Percentiles rank a stretch among this genome's conserved stretches.
Evolutionary conservation across 2,329 filamentous ascomycete species (phyloP).

Genomic region (Fusarium vanettenii): DNA sequence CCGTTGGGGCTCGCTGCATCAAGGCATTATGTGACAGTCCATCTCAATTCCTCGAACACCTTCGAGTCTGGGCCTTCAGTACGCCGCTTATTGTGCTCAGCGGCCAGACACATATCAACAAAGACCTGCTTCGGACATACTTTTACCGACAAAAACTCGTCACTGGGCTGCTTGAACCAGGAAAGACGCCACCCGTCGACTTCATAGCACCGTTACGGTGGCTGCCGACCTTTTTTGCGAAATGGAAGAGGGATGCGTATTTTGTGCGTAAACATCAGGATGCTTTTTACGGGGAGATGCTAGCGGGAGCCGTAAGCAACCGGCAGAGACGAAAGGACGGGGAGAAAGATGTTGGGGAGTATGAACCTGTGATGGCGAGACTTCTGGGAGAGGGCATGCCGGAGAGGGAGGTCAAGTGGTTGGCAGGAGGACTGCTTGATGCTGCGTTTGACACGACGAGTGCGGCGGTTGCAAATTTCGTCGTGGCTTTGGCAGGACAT

Average conservation of each 20-base stretch:
- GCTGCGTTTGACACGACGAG: constrained; percentile 43
- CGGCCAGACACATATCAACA: constrained; percentile 31
- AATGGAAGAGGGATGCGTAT: constrained; percentile 36
- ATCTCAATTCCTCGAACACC: constrained; percentile 18
- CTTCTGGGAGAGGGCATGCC: constrained; percentile 32
- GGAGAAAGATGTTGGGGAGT: constrained; percentile 7
- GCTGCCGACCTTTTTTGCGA: constrained; percentile 30
- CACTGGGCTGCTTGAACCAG: constrained; percentile 41
- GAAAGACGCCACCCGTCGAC: constrained; percentile 42
- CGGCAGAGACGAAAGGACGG: constrained; percentile 5
- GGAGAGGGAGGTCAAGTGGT: constrained; percentile 35
- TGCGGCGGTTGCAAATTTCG: constrained; percentile 27
- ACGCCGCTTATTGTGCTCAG: constrained; percentile 41
- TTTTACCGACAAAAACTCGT: constrained; percentile 39
- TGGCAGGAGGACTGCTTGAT: constrained; percentile 35
- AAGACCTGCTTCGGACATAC: constrained; percentile 25
- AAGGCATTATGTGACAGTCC: constrained; percentile 30
- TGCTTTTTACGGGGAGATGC: constrained; percentile 29
- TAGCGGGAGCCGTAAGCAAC: constrained; percentile 2
- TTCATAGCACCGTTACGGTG: constrained; percentile 37
- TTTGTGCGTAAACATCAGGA: constrained; percentile 39
- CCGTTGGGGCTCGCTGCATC: constrained; percentile 33
- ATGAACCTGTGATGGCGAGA: constrained; percentile 26
- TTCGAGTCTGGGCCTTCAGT: constrained; percentile 40
- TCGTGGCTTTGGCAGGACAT: constrained; percentile 38